Percentiles rank a stretch among this genome's conserved stretches.
Evolutionary conservation across 2,329 filamentous ascomycete genomes (phyloP).

Genomic region (Neurospora sp.): DNA sequence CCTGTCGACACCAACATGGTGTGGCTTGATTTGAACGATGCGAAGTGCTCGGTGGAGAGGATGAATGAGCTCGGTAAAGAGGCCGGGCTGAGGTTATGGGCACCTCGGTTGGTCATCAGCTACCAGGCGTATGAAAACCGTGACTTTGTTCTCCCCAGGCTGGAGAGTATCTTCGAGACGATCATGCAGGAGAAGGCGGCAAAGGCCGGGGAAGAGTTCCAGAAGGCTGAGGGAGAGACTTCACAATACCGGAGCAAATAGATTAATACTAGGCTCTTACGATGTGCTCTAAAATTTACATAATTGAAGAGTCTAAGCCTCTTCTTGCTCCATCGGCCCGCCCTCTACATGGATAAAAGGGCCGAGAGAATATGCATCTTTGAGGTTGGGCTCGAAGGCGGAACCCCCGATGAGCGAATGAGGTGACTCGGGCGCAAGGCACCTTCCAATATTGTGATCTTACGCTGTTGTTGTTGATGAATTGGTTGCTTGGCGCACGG

Average conservation of each 20-base stretch:
- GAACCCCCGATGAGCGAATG: not conserved
- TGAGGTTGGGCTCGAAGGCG: not conserved
- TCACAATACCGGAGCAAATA: slow-evolving; percentile 16
- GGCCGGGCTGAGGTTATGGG: slow-evolving; percentile 32
- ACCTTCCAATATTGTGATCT: not conserved
- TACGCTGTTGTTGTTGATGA: not conserved
- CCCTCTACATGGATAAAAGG: not conserved
- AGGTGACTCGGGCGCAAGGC: not conserved
- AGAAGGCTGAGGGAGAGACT: slow-evolving; percentile 2
- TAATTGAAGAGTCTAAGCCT: not conserved
- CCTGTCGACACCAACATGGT: slow-evolving; percentile 88
- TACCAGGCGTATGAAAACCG: slow-evolving; percentile 53
- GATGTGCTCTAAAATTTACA: not conserved
- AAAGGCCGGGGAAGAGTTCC: not conserved
- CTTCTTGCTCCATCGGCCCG: not conserved
- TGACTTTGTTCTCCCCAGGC: slow-evolving; percentile 47
- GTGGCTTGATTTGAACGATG: slow-evolving; percentile 65
- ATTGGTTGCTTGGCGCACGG: not conserved
- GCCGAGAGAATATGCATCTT: not conserved
- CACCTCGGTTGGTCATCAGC: slow-evolving; percentile 36
- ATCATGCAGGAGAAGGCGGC: slow-evolving; percentile 20
- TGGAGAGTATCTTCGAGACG: slow-evolving; percentile 45
- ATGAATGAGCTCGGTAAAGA: slow-evolving; percentile 32
- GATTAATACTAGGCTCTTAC: not conserved
- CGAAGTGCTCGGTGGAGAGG: slow-evolving; percentile 32